Base-by-base conservation (phyloP, 2,329 filamentous ascomycete species). In the Aspergillus spinulosporus region DNA sequence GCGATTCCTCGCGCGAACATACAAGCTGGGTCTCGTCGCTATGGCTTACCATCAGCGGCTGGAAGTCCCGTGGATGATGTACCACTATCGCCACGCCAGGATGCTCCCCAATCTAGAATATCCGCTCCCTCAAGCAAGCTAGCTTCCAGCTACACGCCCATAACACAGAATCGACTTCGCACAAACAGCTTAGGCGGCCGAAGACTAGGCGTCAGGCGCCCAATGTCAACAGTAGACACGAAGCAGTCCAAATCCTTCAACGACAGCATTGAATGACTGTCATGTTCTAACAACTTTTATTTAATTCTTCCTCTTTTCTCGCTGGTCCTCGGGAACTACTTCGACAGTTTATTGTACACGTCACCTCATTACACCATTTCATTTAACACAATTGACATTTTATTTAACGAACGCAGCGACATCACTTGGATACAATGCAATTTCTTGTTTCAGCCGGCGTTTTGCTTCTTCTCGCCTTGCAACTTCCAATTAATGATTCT, bases 21-120 rank as follows among this genome's bases (percentile, higher is more conserved):
- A 40, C 74, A 76, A 56, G 73, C 74, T 1, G 74, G 74, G 15
- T 76, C 71, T 21, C 74, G 72, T 29, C 68, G 74, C 21, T 76
- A 76, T 50, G 71, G 70, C 4, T 45, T 68, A 15, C 62, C 70
- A 46, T 60, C 65, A 26, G 59, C 65, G 5, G 59, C 62, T 3
- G 62, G 62, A 36, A 59, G 59, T 12, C 43, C 60, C 55, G 42
- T 54, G 49, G 36, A 71, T 64, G 56, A 66, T 57, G 36, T 59
- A 45, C 40, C 59, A 52, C 39, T 59, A 28, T 49, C 62, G n/a
- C 59, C 68, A 26, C 64, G 60, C 40, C 59, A 64, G 54, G 60
- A 67, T 5, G 43, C 60, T 6, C 62, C 65, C 5, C 71, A 71
- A 49, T 72, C 71, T 7, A 66, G 70, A 8, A 72, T 72, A 21